Base-by-base conservation (phyloP, 2,329 filamentous ascomycete species). In the Didymella segeticola region DNA sequence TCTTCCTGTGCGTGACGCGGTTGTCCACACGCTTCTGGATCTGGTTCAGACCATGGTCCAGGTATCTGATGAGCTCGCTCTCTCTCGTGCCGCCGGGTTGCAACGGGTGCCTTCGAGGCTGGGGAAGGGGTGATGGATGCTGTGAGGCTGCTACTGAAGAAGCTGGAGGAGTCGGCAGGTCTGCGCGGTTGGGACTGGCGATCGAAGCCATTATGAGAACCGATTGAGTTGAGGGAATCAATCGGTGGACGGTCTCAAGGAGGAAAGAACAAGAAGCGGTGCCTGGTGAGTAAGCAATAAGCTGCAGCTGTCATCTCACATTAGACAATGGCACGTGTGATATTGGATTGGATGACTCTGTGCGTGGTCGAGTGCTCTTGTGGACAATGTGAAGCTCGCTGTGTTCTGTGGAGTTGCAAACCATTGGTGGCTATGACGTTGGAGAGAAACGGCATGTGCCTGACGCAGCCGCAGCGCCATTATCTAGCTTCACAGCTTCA, bases 51-150 rank as follows among this genome's bases (percentile, higher is more conserved):
- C 75, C 77, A 37, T 78, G 75, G 57, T 87, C 84, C 12, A 86
- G 75, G 65, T 84, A 81, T 49, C 80, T 78, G 47, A 86, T 85
- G 56, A 86, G 78, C 5, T 79, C 75, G 29, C 78, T 80, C 67
- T 88, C 85, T 70, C 86, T 86, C 20, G 75, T 69, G 11, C 84
- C 83, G 25, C 85, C 85, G 0, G 83, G 72, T 33, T 76, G 77
- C 7, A 87, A 73, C 1, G 84, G 83, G 36, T 79, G 76, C 7
- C 72, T 70, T 34, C 85, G 79, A 20, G 83, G 80, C 50, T 78
- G 78, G 0, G 83, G 84, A 4, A 87, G 79, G 5, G 76, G 71
- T 7, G 65, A 68, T 31, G 77, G 47, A 56, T 75, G 62, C 57
- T 73, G 60, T 59, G 78, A 78, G 0, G 76, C 70, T 19, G 70